Evolutionary conservation across 768 basidiomycete species (phyloP).

Genomic region (Mycena rebaudengoi): DNA sequence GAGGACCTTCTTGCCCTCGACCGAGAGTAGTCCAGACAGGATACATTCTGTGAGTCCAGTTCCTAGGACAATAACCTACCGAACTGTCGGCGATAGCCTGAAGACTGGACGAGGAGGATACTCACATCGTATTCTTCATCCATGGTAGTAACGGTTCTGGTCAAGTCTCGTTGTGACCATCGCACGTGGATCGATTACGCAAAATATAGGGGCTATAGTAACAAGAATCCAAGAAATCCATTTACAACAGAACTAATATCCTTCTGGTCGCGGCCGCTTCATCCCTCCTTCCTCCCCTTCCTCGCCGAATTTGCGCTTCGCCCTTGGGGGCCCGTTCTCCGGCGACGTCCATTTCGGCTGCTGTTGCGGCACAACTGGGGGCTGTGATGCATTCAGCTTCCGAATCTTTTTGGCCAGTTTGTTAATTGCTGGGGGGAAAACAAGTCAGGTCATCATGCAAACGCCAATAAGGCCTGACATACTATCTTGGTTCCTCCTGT

Average conservation of each 20-base stretch:
- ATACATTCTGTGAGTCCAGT: conserved; percentile 99
- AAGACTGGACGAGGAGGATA: conserved; percentile 6
- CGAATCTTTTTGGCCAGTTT: conserved; percentile 50
- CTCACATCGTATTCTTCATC: conserved; percentile 98
- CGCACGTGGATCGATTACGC: conserved; percentile 14
- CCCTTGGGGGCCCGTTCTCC: conserved; percentile 28
- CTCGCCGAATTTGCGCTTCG: conserved; percentile 49
- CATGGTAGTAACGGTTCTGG: conserved; percentile 60
- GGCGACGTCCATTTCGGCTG: conserved; percentile 38
- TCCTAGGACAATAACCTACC: conserved; percentile 88
- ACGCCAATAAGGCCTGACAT: conserved; percentile 20
- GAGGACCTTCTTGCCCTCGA: conserved; percentile 99
- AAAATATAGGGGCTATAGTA: conserved; percentile 7
- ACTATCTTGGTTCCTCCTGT: conserved; percentile 61
- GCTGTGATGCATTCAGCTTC: conserved; percentile 26
- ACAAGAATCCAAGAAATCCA: background rate
- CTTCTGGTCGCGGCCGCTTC: conserved; percentile 29
- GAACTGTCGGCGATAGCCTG: conserved; percentile 26
- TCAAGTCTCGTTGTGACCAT: conserved; percentile 17
- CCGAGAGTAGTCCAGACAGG: conserved; percentile 96
- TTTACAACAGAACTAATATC: background rate
- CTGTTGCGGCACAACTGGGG: background rate
- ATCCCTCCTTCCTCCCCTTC: conserved; percentile 31
- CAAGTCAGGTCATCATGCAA: background rate
- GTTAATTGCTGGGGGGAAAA: conserved; percentile 42